Evolutionary conservation across 2,329 filamentous ascomycete genomes (phyloP), one percentile per base, ranked within the genome.

Genomic region (Aspergillus viridinutans): DNA sequence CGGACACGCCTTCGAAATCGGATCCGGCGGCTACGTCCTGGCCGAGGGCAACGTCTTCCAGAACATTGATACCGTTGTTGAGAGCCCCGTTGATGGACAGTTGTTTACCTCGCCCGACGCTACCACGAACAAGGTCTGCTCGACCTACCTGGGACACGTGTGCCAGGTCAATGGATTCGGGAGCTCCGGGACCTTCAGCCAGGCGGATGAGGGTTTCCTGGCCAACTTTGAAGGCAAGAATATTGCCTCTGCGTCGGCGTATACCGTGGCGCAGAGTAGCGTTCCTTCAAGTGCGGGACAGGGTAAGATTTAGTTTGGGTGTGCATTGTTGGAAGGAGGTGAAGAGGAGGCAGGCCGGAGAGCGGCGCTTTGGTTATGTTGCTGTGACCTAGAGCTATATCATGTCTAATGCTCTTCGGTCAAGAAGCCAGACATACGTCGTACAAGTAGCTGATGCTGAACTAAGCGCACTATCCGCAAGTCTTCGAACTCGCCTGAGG

Each of bases 11-110:
- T 85, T 85, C 68, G 84, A 84, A 71, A 61, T 78, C 42, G 76
- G 74, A 54, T 49, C 67, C 1, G 77, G 77, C 32, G 72, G 64
- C 53, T 74, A 74, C 62, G 77, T 83, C 48, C 73, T 85, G 21
- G 80, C 80, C 3, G 83, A 85, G 73, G 83, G 83, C 40, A 84
- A 83, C 63, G 72, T 81, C 49, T 85, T 85, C 77, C 78, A 83
- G 71, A 80, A 83, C 63, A 78, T 85, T 56, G 67, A 70, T 20
- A 70, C 72, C n/a, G 67, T 74, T 21, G 69, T 80, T 49, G 74
- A 79, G 58, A 61, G 67, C 17, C 67, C 60, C 17, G 70, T 74
- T 54, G 61, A 64, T 26, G 78, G 77, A 8, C 57, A 73, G 55
- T 64, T 79, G 50, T 80, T 78, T 61, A 73, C 72, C n/a, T 60